Conservation (phyloP, 441 rosid species). For the Flueggea neowawraea region DNA sequence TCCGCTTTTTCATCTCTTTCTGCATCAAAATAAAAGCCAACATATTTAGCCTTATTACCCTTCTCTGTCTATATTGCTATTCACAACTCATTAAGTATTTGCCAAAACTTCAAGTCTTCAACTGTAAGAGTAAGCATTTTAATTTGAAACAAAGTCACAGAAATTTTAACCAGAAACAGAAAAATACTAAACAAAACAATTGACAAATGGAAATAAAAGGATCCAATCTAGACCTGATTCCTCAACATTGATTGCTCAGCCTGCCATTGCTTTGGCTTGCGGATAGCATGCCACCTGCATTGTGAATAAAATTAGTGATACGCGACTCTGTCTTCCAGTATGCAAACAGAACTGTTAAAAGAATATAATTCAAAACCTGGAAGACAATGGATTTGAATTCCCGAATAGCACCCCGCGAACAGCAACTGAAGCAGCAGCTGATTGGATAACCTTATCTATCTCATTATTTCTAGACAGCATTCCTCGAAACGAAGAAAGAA, state of each 20-base stretch:
- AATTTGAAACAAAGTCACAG: not conserved
- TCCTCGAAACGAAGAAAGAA: slow-evolving; percentile 59
- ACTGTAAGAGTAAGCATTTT: not conserved
- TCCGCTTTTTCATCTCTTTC: slow-evolving; percentile 53
- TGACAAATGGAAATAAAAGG: not conserved
- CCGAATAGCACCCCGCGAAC: slow-evolving; percentile 90
- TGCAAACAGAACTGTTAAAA: slow-evolving; percentile 2
- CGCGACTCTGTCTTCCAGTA: not conserved
- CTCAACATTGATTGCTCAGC: slow-evolving; percentile 48
- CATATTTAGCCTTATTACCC: not conserved
- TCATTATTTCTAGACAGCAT: slow-evolving; percentile 45
- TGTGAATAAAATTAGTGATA: slow-evolving; percentile 13
- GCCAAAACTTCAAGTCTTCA: no score
- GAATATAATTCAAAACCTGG: slow-evolving; percentile 47
- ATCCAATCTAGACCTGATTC: slow-evolving; percentile 46
- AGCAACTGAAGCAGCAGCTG: slow-evolving; percentile 89
- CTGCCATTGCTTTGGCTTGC: slow-evolving; percentile 88
- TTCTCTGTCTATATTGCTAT: not conserved
- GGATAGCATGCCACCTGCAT: slow-evolving; percentile 94
- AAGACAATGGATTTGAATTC: slow-evolving; percentile 70
- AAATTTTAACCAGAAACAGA: not conserved
- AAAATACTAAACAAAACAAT: not conserved
- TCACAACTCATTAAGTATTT: no score
- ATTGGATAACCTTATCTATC: slow-evolving; percentile 69
- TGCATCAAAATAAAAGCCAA: slow-evolving; percentile 31